A percentile compares a stretch with the other conserved stretches of the same genome.
Conservation (phyloP, 495 filamentous ascomycete genomes). For the Tuber magnatum region DNA sequence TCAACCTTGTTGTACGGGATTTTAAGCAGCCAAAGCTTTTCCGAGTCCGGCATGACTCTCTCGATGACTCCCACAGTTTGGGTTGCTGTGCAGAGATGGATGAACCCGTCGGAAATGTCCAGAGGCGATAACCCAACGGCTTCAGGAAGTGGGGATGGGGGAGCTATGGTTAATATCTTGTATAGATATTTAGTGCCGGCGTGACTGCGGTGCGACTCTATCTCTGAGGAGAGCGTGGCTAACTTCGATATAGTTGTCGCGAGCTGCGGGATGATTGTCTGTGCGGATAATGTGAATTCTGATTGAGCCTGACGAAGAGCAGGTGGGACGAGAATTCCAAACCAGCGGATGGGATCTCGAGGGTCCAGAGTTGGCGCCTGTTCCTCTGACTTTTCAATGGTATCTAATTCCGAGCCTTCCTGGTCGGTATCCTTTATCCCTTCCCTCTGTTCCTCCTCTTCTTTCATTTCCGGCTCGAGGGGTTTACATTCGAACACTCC, state of each 20-base stretch:
- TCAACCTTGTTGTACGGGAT: conserved; percentile 8
- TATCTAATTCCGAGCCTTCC: not conserved
- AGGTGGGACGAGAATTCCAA: conserved; percentile 46
- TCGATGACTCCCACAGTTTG: not conserved
- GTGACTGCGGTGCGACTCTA: not conserved
- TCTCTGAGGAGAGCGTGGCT: not conserved
- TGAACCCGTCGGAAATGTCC: conserved; percentile 11
- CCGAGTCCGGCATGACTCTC: conserved; percentile 3
- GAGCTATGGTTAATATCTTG: conserved; percentile 12
- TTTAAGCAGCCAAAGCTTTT: conserved; percentile 17
- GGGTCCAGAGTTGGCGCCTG: conserved; percentile 9
- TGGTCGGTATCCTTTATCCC: not conserved
- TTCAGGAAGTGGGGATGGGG: conserved; percentile 12
- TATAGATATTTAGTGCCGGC: conserved; percentile 7
- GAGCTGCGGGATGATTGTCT: conserved; percentile 15
- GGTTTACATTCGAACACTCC: conserved; percentile 11
- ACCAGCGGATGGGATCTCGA: conserved; percentile 46
- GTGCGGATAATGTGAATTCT: conserved; percentile 30
- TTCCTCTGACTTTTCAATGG: conserved; percentile 4
- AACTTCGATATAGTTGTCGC: conserved; percentile 18
- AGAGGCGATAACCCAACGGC: conserved; percentile 9
- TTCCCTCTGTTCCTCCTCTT: not conserved
- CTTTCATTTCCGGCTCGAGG: not conserved
- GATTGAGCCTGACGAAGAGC: conserved; percentile 43
- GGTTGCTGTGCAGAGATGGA: conserved; percentile 8